Base-by-base conservation (phyloP, 768 basidiomycete genomes). In the Kwoniella heveanensis region DNA sequence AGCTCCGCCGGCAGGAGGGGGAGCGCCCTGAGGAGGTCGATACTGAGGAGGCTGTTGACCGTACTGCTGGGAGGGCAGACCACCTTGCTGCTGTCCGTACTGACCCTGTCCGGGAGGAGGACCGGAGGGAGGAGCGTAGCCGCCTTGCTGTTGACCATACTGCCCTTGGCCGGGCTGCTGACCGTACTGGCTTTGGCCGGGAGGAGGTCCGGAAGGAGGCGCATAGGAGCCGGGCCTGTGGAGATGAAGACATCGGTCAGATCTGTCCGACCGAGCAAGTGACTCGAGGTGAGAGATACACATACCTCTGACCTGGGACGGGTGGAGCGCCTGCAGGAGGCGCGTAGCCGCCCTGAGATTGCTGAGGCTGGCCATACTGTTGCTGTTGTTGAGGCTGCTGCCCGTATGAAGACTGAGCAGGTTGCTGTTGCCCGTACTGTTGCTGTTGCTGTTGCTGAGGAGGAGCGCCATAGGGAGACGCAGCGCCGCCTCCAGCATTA, bases 21-120 rank as follows among this genome's bases (percentile, higher is more conserved):
- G 60, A 54, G 46, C 66, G 36, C 63, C 70, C 26, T 62, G 71
- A 56, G 66, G 66, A 37, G 68, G 60, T 52, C 58, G 32, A 56
- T 73, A 73, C 37, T 66, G 64, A 17, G 74, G 71, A 22, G 69
- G 74, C 36, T 72, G 70, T n/a, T 73, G 60, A 36, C 73, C 73
- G 64, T 74, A 74, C 51, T 71, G 68, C 62, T 68, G 67, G n/a
- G 36, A 50, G 21, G 71, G 68, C 1, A 62, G 61, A 47, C 54
- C 60, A 1, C 57, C 55, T 13, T 65, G 54, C 47, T 56, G 37
- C 29, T 57, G 50, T n/a, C 66, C 62, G 24, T 67, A 55, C 24
- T 62, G 58, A 2, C 55, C 59, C 44, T 59, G 64, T 30, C 53
- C 64, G 36, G 60, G 61, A 44, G 39, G 39, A 25, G 59, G 54